Conservation (phyloP, 805 yeast species). For the Metschnikowia drakensbergensis region DNA sequence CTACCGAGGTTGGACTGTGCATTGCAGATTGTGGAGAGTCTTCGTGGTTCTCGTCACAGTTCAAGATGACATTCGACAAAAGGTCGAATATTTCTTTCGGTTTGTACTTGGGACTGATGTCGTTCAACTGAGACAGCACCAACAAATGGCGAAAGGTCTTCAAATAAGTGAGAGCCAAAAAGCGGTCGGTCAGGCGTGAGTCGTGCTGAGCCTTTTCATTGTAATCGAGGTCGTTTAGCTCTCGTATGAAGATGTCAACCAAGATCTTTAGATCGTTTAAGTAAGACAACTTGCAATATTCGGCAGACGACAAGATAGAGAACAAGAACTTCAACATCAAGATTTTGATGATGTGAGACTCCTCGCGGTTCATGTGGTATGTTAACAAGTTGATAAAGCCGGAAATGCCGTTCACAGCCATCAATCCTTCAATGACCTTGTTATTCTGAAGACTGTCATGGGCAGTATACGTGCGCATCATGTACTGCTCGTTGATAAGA, state of each 20-base stretch:
- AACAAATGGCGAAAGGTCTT: constrained; percentile 72
- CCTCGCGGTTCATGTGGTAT: constrained; percentile 68
- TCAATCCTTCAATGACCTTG: constrained; percentile 51
- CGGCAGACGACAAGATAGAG: constrained; percentile 62
- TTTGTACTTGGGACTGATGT: constrained; percentile 53
- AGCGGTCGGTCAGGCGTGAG: constrained; percentile 51
- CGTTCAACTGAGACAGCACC: constrained; percentile 55
- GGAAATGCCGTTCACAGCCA: constrained; percentile 47
- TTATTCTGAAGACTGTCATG: constrained; percentile 32
- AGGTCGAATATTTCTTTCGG: constrained; percentile 48
- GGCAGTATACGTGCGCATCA: constrained; percentile 51
- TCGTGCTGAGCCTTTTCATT: constrained; percentile 17
- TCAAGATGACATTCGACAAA: constrained; percentile 44
- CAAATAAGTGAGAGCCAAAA: constrained; percentile 46
- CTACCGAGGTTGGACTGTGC: neutral
- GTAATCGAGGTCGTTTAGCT: constrained; percentile 63
- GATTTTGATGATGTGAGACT: constrained; percentile 66
- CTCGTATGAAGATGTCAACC: constrained; percentile 78
- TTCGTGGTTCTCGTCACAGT: constrained; percentile 15
- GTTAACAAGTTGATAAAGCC: constrained; percentile 62
- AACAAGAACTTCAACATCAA: constrained; percentile 77
- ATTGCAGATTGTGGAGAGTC: neutral
- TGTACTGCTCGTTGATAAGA: constrained; percentile 82
- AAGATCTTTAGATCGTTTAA: constrained; percentile 81
- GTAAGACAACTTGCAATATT: constrained; percentile 66